These are phyloP conservation scores for Colletotrichum kahawae DNA, from an alignment of 2,329 filamentous ascomycete genomes.

Conservation along the genomic window DNA sequence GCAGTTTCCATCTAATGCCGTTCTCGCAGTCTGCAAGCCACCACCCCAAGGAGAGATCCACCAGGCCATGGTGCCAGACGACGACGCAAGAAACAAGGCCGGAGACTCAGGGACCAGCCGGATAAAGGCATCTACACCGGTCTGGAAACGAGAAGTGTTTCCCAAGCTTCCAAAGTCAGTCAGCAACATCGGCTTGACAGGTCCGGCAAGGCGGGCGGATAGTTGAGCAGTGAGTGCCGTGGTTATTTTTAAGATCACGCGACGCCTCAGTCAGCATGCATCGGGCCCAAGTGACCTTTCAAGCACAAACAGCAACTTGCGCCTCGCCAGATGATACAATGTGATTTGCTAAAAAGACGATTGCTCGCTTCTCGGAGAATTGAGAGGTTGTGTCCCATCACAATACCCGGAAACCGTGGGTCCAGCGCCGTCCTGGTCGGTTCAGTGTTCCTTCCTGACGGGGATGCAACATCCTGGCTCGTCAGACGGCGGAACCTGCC, in stretches of 20 bases:
- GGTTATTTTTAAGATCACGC: background rate
- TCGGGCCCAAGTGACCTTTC: too few species aligned
- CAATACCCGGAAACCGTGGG: background rate
- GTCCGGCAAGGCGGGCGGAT: background rate
- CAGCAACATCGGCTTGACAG: background rate
- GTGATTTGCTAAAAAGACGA: background rate
- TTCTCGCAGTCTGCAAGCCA: background rate
- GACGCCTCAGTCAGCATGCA: background rate
- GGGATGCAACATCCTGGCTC: background rate
- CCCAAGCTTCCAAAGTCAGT: background rate
- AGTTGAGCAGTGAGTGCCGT: background rate
- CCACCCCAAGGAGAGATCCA: background rate
- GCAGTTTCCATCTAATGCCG: background rate
- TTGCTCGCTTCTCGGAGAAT: background rate
- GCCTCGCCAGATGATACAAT: background rate
- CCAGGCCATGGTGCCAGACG: background rate
- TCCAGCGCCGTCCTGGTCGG: background rate
- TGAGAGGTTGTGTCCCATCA: background rate
- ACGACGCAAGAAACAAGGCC: background rate
- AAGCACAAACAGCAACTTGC: background rate
- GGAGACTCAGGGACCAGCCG: background rate
- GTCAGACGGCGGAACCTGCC: constrained; percentile 14
- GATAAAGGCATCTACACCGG: background rate
- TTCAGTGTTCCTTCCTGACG: background rate
- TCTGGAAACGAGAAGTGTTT: background rate